These are phyloP conservation scores for Alternaria sp. DNA, from an alignment of 2,329 filamentous ascomycete genomes.

Conservation along the genomic window DNA sequence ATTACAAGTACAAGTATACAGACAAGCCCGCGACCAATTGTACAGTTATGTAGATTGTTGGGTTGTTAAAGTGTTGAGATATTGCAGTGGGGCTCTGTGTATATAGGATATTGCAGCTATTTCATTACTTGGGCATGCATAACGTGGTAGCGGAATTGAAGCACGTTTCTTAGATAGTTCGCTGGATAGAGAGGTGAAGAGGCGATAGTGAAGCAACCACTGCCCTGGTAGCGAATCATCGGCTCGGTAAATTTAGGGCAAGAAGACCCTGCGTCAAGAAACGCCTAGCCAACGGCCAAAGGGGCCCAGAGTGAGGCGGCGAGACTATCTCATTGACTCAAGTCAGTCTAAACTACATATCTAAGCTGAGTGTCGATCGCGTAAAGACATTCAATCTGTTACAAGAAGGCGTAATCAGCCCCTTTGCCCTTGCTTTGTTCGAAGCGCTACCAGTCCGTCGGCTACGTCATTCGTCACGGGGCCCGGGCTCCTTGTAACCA, in stretches of 20 bases:
- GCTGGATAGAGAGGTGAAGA: not conserved
- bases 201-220: constrained; percentile 2
- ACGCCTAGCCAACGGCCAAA: constrained; percentile 7
- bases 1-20: constrained; percentile 28
- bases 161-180: not conserved
- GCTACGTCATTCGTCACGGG: constrained; percentile 17
- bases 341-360: not conserved
- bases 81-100: not conserved
- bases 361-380: not conserved
- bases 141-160: not conserved
- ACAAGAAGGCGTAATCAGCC: not conserved
- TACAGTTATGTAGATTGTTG: constrained; percentile 22
- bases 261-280: constrained; percentile 13
- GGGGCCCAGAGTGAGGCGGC: constrained; percentile 7
- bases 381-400: not conserved
- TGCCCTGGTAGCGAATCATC: constrained; percentile 9
- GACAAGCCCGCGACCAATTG: constrained; percentile 28
- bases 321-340: not conserved
- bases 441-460: not conserved
- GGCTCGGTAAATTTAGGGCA: constrained; percentile 1
- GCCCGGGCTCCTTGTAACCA: not conserved
- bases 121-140: not conserved
- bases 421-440: not conserved
- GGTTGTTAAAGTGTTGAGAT: not conserved
- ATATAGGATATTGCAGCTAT: not conserved